Evolutionary conservation across 176 grass and related monocot species (phyloP).

Genomic region (Cymbopogon citratus): DNA sequence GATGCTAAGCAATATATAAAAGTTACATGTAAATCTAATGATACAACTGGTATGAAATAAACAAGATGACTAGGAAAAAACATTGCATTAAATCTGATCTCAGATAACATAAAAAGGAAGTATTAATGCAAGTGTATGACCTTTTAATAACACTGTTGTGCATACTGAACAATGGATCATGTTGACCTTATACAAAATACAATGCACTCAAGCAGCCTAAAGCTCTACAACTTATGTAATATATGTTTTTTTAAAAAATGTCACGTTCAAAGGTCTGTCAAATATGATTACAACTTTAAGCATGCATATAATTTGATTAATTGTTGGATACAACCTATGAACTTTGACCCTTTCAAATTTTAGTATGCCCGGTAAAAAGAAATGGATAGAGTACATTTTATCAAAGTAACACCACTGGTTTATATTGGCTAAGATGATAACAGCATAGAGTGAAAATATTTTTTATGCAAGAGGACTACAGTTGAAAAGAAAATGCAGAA

Average conservation of each 20-base stretch:
- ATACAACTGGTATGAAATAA: background rate
- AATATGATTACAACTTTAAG: background rate
- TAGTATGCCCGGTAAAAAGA: background rate
- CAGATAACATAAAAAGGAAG: background rate
- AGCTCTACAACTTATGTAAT: background rate
- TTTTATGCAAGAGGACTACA: background rate
- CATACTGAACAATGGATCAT: background rate
- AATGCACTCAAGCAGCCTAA: background rate
- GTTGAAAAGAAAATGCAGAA: background rate
- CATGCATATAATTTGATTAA: background rate
- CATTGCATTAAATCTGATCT: slow-evolving; percentile 1
- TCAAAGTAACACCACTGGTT: background rate
- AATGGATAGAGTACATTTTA: background rate
- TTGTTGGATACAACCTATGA: background rate
- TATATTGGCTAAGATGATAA: background rate
- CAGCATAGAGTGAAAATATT: slow-evolving; percentile 6
- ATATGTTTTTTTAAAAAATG: background rate
- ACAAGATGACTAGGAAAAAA: background rate
- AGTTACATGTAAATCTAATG: slow-evolving; percentile 8
- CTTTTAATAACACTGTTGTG: background rate
- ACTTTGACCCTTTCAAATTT: background rate
- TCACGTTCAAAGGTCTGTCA: background rate
- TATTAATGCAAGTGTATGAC: background rate
- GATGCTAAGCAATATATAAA: background rate
- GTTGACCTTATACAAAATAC: background rate